A percentile compares a stretch with the other conserved stretches of the same genome.
Conservation (phyloP, 2,329 filamentous ascomycete species). For the Zymoseptoria passerinii region DNA sequence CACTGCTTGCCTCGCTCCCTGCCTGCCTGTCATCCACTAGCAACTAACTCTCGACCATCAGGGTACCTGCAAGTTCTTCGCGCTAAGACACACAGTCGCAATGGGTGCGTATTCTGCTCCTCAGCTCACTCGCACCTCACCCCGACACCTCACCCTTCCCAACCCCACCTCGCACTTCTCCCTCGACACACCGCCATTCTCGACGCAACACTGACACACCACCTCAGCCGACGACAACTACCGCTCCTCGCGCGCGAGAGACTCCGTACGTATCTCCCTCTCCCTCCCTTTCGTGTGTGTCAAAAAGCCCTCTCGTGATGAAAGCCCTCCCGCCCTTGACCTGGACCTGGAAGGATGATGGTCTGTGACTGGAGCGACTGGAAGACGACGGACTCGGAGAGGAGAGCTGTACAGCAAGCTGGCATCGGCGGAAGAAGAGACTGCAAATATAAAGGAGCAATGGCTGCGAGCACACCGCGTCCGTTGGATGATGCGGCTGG, state of each 20-base stretch:
- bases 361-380: background rate
- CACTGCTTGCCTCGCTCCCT: conserved; percentile 2
- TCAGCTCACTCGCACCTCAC: background rate
- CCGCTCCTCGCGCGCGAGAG: conserved; percentile 1
- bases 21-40: conserved; percentile 1
- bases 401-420: background rate
- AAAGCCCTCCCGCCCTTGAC: background rate
- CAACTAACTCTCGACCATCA: background rate
- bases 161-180: conserved; percentile 10
- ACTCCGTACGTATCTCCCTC: background rate
- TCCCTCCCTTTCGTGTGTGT: background rate
- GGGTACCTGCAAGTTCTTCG: background rate
- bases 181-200: background rate
- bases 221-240: conserved; percentile 1
- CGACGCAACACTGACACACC: background rate
- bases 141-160: conserved; percentile 10
- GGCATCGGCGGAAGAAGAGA: background rate
- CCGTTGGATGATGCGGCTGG: background rate
- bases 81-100: background rate
- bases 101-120: background rate
- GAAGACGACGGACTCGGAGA: background rate
- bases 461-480: background rate
- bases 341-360: background rate
- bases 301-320: background rate
- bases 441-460: background rate